Percentiles rank a stretch among this genome's conserved stretches.
Conservation (phyloP, 2,329 filamentous ascomycete species). For the Monosporascus sp. region DNA sequence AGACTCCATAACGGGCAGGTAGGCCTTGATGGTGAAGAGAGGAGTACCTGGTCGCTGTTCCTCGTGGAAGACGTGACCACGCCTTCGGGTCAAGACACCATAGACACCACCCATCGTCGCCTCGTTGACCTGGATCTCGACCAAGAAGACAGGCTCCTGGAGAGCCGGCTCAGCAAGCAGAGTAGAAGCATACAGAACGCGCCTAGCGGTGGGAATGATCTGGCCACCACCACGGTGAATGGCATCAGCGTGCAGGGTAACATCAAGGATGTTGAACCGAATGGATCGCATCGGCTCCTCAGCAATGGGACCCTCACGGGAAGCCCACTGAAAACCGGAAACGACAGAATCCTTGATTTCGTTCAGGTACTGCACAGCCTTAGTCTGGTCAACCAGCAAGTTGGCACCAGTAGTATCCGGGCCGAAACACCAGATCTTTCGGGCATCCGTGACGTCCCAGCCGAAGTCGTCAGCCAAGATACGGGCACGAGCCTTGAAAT, state of each 20-base stretch:
- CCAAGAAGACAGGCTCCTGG: constrained; percentile 95
- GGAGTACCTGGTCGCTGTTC: constrained; percentile 97
- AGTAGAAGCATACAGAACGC: constrained; percentile 90
- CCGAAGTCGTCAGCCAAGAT: constrained; percentile 92
- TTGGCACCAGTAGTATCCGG: constrained; percentile 97
- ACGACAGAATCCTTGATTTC: constrained; percentile 99
- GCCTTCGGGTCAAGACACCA: constrained; percentile 92
- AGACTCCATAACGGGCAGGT: constrained; percentile 93
- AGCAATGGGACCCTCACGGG: constrained; percentile 91
- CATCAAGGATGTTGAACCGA: constrained; percentile 99
- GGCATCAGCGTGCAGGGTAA: constrained; percentile 98
- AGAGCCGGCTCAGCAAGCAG: constrained; percentile 89
- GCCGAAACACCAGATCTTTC: constrained; percentile 99
- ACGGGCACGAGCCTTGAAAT: constrained; percentile 98
- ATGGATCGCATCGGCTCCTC: constrained; percentile 97
- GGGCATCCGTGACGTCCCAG: constrained; percentile 99
- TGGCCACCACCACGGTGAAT: constrained; percentile 99
- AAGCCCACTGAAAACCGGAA: constrained; percentile 99
- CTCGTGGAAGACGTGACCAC: constrained; percentile 99
- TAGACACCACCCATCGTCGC: constrained; percentile 99
- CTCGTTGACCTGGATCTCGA: constrained; percentile 99
- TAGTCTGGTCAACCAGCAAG: constrained; percentile 98
- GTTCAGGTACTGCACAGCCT: constrained; percentile 99
- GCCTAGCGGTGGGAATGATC: constrained; percentile 95
- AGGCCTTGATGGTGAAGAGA: constrained; percentile 98